Conservation (phyloP, 23 red algal species). For the Gracilaria gracilis region DNA sequence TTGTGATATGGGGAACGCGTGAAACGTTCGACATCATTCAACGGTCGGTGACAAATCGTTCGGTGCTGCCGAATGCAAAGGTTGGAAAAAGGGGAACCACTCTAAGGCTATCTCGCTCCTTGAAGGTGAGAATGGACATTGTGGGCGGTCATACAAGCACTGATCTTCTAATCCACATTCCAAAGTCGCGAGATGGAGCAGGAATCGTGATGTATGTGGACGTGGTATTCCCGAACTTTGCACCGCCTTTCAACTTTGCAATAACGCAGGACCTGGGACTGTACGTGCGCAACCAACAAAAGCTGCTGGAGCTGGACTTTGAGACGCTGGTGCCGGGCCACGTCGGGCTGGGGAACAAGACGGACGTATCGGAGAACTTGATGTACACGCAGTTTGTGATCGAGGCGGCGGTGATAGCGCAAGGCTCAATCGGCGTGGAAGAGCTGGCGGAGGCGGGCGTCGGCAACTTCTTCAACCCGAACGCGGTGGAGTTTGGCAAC, state of each 20-base stretch:
- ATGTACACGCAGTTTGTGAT: constrained; percentile 33
- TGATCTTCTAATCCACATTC: constrained; percentile 59
- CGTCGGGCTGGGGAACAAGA: background rate
- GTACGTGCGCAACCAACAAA: constrained; percentile 18
- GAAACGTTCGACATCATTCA: constrained; percentile 9
- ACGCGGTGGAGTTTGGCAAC: constrained; percentile 43
- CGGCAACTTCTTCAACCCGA: background rate
- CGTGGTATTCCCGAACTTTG: constrained; percentile 41
- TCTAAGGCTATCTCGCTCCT: background rate
- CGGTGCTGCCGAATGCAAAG: constrained; percentile 1
- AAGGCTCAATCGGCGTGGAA: background rate
- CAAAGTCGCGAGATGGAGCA: background rate
- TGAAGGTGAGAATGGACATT: constrained; percentile 16
- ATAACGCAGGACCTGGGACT: constrained; percentile 33
- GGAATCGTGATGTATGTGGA: constrained; percentile 45
- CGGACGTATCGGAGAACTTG: background rate
- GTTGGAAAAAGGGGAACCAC: background rate
- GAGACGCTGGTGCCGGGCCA: constrained; percentile 38
- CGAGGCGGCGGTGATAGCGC: background rate
- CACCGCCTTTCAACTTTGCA: constrained; percentile 21
- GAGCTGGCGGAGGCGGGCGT: background rate
- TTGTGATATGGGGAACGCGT: constrained; percentile 38
- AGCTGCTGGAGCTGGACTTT: constrained; percentile 39
- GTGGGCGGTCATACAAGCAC: constrained; percentile 55
- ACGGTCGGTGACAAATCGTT: background rate